Base-by-base conservation (phyloP, 129 eudicot genomes). In the Sambucus nigra region DNA sequence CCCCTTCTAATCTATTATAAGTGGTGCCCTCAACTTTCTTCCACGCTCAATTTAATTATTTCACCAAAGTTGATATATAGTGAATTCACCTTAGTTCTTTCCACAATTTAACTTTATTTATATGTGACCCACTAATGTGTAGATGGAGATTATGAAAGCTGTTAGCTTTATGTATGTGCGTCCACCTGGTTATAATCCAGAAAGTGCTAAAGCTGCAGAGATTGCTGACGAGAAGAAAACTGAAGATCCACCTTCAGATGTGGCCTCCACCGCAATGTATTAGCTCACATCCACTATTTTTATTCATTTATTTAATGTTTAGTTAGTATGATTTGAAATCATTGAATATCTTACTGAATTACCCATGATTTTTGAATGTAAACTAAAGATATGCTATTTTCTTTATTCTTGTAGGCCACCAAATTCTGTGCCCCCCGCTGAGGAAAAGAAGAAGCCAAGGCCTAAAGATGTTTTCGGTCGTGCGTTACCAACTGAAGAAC, bases 171-270 rank as follows among this genome's bases (percentile, higher is more conserved):
- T 88, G 94, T 88, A 88, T 55, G 80, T 84, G 27, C 80, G 94
- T 8, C 97, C 97, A 5, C 97, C 97, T 24, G 97, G 97, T 32
- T 92, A 82, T 65, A 73, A 92, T 68, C 64, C 99, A 10, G 99
- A 92, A 68, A 92, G 99, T 61, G 99, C 99, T 9, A 92, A 92
- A 75, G 96, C 96, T 66, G 99, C 99, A 22, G 96, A 92, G 68
- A 21, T 80, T 70, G 87, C 94, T 2, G 94, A 72, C 15, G 86
- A 86, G 75, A 45, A 53, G 56, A 92, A 63, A 66, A 52, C 72
- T 25, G 62, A 67, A 67, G 88, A 71, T 32, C 64, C 39, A 63
- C 72, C 69, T 53, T 55, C 51, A 9, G 80, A 62, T 29, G 83
- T 58, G 33, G 63, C 89, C 25, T 77, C 84, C 15, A 42, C 78